These are phyloP conservation scores for Emmonsiellopsis sp. DNA, from an alignment of 2,329 filamentous ascomycete species.

Conservation along the genomic window DNA sequence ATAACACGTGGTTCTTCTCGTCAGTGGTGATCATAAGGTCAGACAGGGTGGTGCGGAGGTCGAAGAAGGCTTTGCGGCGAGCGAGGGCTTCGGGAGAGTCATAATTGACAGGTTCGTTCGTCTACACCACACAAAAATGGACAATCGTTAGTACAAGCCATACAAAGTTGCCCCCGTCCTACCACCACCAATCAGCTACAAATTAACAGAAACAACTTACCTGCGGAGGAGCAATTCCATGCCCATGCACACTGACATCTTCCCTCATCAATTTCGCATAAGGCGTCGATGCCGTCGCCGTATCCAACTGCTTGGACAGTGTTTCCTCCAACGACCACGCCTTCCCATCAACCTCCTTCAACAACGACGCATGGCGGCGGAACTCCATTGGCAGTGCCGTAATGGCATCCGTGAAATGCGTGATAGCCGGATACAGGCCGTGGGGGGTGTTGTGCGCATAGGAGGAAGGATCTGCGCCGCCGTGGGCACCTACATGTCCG, in stretches of 20 bases:
- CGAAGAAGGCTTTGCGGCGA: constrained; percentile 62
- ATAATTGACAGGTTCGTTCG: constrained; percentile 1
- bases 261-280: constrained; percentile 20
- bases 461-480: constrained; percentile 1
- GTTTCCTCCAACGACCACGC: constrained; percentile 79
- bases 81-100: constrained; percentile 28
- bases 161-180: background rate
- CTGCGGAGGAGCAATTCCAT: constrained; percentile 3
- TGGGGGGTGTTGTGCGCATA: constrained; percentile 21
- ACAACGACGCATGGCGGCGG: constrained; percentile 84
- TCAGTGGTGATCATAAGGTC: constrained; percentile 86
- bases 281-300: constrained; percentile 25
- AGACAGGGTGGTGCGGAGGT: constrained; percentile 66
- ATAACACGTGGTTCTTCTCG: constrained; percentile 95
- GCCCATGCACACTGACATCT: constrained; percentile 24
- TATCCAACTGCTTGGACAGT: constrained; percentile 61
- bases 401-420: constrained; percentile 81
- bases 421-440: constrained; percentile 56
- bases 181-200: background rate
- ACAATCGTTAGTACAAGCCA: background rate
- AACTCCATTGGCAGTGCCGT: constrained; percentile 89
- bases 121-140: background rate
- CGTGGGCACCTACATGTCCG: background rate
- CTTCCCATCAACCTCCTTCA: constrained; percentile 98
- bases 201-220: background rate